A percentile compares a stretch with the other conserved stretches of the same genome.
phyloP scores from a whole-genome alignment of 108 stramenopile species.

The Pseudonitzschia delicatissima region DNA sequence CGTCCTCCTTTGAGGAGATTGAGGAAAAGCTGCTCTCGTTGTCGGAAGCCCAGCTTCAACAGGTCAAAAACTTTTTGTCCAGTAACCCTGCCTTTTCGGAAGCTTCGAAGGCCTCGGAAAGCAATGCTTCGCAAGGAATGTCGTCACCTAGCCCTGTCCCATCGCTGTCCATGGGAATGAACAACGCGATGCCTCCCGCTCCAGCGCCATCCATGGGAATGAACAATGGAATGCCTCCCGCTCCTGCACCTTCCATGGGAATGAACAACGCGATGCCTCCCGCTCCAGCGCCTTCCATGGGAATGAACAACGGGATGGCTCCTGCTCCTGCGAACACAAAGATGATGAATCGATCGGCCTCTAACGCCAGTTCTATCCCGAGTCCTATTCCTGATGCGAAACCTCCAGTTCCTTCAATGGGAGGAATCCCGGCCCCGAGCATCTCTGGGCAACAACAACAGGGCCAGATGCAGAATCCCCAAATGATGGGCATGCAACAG shows the following conservation, averaged over 20 bases:
- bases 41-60: slow-evolving; percentile 15
- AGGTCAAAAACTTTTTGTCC: slow-evolving; percentile 18
- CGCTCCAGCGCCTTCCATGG: not conserved
- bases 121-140: too few species aligned
- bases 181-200: not conserved
- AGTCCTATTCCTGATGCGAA: not conserved
- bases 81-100: not conserved
- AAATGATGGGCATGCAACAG: not conserved
- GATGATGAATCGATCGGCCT: not conserved
- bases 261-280: too few species aligned
- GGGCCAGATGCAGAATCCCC: not conserved
- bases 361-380: not conserved
- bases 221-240: too few species aligned
- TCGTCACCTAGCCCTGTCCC: too few species aligned
- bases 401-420: not conserved
- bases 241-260: too few species aligned
- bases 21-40: slow-evolving; percentile 9
- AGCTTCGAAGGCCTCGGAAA: too few species aligned
- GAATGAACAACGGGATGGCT: too few species aligned
- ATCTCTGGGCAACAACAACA: not conserved
- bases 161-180: too few species aligned
- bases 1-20: slow-evolving; percentile 22
- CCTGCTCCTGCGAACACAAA: not conserved
- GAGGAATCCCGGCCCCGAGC: not conserved
- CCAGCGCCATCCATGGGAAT: not conserved